Base-by-base conservation (phyloP, 2,329 filamentous ascomycete genomes). In the Aspergillus thermomutatus region DNA sequence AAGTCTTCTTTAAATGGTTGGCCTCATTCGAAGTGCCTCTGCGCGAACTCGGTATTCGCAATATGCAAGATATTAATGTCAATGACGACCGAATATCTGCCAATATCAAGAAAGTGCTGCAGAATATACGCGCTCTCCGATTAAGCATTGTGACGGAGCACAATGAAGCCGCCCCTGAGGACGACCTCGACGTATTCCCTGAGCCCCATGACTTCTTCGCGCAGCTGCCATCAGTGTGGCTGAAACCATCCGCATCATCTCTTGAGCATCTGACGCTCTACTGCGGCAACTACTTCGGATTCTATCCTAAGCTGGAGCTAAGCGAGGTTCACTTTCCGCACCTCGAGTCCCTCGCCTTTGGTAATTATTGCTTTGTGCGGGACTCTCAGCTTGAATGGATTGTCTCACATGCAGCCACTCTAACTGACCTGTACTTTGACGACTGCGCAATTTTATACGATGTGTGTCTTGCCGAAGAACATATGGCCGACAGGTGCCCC, bases 331-430 rank as follows among this genome's bases (percentile, higher is more conserved):
- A 60, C n/a, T 76, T 81, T 28, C 76, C 77, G 0, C 64, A 69
- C 0, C 72, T 82, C 4, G 70, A 70, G 31, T 67, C 72, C 0
- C 68, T 82, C 0, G 66, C 71, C 0, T 60, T 82, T 0, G 76
- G 77, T 0, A 74, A 73, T 1, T 77, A 73, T 21, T 68, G 72
- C 3, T 79, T 82, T 49, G 70, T 70, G 4, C 71, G 80, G 34
- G 72, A 80, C 21, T 76, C 73, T 69, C 79, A 82, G 53, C 62
- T 80, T 0, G 74, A 77, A 9, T 82, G 79, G 79, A 73, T 82
- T 3, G 56, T 76, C 0, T 71, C 70, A 0, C 67, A 81, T 3
- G 68, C 63, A 4, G 11, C 56, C 0, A 78, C 77, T 0, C 66
- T 82, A 0, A 59, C 73, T 14, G 70, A 76, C 43, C 62, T 82